Conservation (phyloP, 2,329 filamentous ascomycete species). For the Neofusicoccum cordaticola region DNA sequence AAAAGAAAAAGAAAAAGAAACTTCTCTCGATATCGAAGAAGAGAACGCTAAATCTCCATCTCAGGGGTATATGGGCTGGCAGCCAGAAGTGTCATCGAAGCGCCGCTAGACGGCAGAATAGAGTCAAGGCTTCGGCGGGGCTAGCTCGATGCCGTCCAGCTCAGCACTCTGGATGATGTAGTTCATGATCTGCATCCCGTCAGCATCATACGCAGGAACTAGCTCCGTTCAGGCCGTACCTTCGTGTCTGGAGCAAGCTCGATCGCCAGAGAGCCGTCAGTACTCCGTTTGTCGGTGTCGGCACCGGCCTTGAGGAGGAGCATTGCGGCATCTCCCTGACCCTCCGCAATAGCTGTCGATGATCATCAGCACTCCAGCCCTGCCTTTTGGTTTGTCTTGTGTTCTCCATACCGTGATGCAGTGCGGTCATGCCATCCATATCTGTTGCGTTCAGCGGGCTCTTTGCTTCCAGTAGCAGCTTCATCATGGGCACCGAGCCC, state of each 20-base stretch:
- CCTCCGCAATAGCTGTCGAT: slow-evolving; percentile 64
- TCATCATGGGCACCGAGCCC: slow-evolving; percentile 84
- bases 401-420: slow-evolving; percentile 64
- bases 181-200: slow-evolving; percentile 33
- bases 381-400: no score
- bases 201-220: neutral
- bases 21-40: neutral
- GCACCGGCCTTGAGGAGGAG: slow-evolving; percentile 80
- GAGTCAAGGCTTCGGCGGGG: neutral
- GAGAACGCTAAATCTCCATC: neutral
- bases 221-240: slow-evolving; percentile 47
- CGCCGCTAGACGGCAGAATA: neutral
- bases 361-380: neutral
- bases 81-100: neutral
- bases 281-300: slow-evolving; percentile 73
- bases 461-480: slow-evolving; percentile 69
- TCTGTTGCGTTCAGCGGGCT: slow-evolving; percentile 86
- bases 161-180: slow-evolving; percentile 79
- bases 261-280: slow-evolving; percentile 67
- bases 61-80: neutral
- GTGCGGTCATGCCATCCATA: slow-evolving; percentile 75
- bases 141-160: slow-evolving; percentile 75
- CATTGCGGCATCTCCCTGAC: slow-evolving; percentile 76
- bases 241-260: slow-evolving; percentile 84
- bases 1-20: no score